A percentile compares a stretch with the other conserved stretches of the same genome.
Evolutionary conservation across 306 rosid genomes (phyloP).

Genomic region (Sophora flavescens): DNA sequence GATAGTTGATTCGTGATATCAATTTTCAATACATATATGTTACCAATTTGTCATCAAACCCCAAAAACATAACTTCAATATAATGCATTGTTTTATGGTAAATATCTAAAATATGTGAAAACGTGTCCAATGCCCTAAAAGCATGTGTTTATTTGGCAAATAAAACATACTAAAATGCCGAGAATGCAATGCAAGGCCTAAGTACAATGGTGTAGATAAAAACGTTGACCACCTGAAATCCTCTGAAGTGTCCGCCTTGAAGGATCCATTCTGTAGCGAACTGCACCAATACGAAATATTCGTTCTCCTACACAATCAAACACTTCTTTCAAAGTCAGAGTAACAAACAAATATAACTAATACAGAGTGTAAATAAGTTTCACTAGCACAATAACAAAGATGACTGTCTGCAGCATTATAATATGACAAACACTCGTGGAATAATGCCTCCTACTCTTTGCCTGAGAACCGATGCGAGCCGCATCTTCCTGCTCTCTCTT

Average conservation of each 20-base stretch:
- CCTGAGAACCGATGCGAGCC: constrained; percentile 56
- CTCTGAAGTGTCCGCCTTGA: constrained; percentile 87
- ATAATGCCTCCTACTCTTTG: constrained; percentile 67
- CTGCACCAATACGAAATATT: constrained; percentile 76
- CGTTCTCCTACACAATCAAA: constrained; percentile 72
- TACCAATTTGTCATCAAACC: constrained; percentile 11
- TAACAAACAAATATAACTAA: constrained; percentile 35
- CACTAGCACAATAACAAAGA: constrained; percentile 15
- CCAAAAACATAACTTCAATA: no score
- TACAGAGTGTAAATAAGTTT: constrained; percentile 26
- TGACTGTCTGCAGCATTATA: constrained; percentile 30
- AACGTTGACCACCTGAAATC: constrained; percentile 69
- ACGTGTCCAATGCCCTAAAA: not conserved
- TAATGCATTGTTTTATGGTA: no score
- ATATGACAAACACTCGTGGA: constrained; percentile 58
- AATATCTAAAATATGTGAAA: not conserved
- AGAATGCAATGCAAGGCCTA: constrained; percentile 21
- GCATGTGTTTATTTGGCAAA: constrained; percentile 13
- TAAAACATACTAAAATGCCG: constrained; percentile 35
- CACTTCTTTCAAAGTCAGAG: constrained; percentile 50
- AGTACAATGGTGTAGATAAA: constrained; percentile 19
- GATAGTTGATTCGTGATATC: constrained; percentile 3
- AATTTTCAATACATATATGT: not conserved
- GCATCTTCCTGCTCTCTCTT: constrained; percentile 76
- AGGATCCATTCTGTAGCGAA: constrained; percentile 86